Percentiles rank a stretch among this genome's conserved stretches.
phyloP scores from a whole-genome alignment of 345 rosid species.

The Abelmoschus esculentus region DNA sequence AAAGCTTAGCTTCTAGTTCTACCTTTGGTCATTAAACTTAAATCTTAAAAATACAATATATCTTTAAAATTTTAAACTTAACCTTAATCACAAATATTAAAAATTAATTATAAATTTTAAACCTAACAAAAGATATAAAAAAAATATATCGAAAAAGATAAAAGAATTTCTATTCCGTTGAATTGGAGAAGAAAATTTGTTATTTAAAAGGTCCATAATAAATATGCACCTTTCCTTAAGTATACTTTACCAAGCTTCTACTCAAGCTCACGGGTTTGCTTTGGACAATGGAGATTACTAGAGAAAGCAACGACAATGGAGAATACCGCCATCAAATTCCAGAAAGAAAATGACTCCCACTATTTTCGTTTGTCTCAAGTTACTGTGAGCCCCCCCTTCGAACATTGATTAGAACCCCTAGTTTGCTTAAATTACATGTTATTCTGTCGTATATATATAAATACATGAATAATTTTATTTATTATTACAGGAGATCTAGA shows the following conservation, averaged over 20 bases:
- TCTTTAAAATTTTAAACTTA: too few relatives aligned
- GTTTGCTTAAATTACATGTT: conserved; percentile 16
- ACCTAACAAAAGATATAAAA: too few relatives aligned
- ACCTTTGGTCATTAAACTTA: too few relatives aligned
- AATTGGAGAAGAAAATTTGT: too few relatives aligned
- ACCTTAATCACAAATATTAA: too few relatives aligned
- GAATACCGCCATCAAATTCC: background rate
- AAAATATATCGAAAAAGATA: too few relatives aligned
- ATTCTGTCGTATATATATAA: conserved; percentile 29
- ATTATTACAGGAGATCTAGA: conserved; percentile 23
- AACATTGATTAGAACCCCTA: background rate
- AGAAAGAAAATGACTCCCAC: too few relatives aligned
- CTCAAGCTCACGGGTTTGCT: conserved; percentile 34
- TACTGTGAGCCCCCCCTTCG: background rate
- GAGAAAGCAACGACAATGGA: conserved; percentile 27
- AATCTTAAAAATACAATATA: too few relatives aligned
- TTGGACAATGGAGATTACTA: conserved; percentile 33
- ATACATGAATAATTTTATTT: conserved; percentile 14
- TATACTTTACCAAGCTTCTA: conserved; percentile 48
- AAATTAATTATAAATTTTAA: too few relatives aligned
- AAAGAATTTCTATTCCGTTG: too few relatives aligned
- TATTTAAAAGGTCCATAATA: background rate
- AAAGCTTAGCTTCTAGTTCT: too few relatives aligned
- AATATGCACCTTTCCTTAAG: conserved; percentile 6
- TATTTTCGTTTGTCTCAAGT: too few relatives aligned